Evolutionary conservation across 73 alveolate species (phyloP).

Genomic region (Durusdinium trenchii): DNA sequence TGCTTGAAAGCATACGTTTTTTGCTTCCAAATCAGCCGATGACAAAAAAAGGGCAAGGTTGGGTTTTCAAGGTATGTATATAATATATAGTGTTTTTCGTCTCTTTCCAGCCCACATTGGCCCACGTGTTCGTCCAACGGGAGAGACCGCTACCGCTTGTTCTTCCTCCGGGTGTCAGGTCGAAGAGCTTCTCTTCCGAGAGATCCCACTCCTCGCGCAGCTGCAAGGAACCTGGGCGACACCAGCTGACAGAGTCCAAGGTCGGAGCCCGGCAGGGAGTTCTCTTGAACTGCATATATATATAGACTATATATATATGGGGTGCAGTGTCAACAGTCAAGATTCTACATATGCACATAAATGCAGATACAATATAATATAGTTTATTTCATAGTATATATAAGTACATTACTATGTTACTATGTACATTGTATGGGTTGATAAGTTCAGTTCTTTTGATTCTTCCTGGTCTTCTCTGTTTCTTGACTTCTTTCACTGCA

Average conservation of each 20-base stretch:
- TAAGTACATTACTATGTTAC: background rate
- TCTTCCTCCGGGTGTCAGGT: background rate
- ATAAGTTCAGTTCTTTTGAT: too few species aligned
- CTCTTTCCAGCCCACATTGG: too few species aligned
- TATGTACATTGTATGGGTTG: background rate
- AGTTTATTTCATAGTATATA: background rate
- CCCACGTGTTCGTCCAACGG: too few species aligned
- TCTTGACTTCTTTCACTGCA: too few species aligned
- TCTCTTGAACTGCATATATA: background rate
- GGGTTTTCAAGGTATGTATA: too few species aligned
- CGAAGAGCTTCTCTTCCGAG: background rate
- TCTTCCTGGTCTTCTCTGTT: too few species aligned
- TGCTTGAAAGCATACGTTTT: too few species aligned
- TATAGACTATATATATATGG: background rate
- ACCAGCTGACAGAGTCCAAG: background rate
- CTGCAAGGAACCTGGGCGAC: background rate
- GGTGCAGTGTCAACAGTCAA: background rate
- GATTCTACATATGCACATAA: background rate
- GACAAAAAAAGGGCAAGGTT: too few species aligned
- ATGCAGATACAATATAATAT: background rate
- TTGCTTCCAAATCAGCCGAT: too few species aligned
- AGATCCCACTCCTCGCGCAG: slow-evolving; percentile 2
- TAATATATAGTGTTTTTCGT: too few species aligned
- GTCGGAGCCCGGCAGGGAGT: background rate
- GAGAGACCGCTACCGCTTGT: too few species aligned